Base-by-base conservation (phyloP, 495 filamentous ascomycete species). In the Astrothelium macrocarpum region DNA sequence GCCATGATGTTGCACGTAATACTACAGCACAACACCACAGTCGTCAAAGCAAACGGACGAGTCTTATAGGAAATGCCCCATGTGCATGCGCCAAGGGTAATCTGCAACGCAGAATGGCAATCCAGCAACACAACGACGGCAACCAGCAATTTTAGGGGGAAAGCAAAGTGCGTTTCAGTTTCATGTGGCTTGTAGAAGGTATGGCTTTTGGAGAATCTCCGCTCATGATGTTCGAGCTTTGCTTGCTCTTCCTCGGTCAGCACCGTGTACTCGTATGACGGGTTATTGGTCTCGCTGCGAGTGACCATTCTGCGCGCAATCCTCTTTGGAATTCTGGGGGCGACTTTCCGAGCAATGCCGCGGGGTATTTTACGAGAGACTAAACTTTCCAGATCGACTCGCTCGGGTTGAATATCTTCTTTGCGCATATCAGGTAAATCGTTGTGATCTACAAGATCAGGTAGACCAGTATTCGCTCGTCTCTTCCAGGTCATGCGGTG, bases 121-220 rank as follows among this genome's bases (percentile, higher is more conserved):
- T 91, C 88, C 0, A 91, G 77, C n/a, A 91, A 73, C 25, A 87
- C 77, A 0, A 89, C 84, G 36, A 91, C 82, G 39, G 86, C 80
- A 32, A 90, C 76, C 28, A 90, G 81, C n/a, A 88, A 73, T 36
- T 81, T 80, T 14, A 88, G 76, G 0, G 88, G 87, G 66, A 91
- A 91, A 2, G 88, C 87, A 68, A 84, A 80, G 68, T 91, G 88
- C 2, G 87, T 90, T 49, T 82, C 74, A 0, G 87, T 90, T 75
- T 90, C 88, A 72, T 91, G 87, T 1, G 88, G 88, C 71, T 89
- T 90, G 77, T 90, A 91, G 71, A 90, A 91, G 0, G 86, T 87
- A 68, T 91, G 88, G 0, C 84, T 87, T 59, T 83, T 86, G 63
- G 85, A 77, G 62, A 90, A 85, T 68, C 89, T 90, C 34, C 73